Percentiles rank a stretch among this genome's conserved stretches.
phyloP scores from a whole-genome alignment of 495 filamentous ascomycete species.

The Neurospora tetraspora region DNA sequence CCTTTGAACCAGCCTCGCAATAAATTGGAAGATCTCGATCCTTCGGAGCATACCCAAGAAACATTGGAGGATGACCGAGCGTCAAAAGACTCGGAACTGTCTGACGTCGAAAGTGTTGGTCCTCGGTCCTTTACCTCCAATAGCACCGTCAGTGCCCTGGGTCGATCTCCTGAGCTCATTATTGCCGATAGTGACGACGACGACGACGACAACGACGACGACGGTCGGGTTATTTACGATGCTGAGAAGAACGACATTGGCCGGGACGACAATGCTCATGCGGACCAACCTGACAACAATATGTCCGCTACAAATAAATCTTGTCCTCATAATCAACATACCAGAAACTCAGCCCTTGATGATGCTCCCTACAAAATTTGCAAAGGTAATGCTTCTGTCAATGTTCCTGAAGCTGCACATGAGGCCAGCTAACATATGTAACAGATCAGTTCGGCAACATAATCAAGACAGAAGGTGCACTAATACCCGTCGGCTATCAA shows the following conservation, averaged over 20 bases:
- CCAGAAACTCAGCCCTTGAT: background rate
- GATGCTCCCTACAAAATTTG: conserved; percentile 2
- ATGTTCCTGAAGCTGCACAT: background rate
- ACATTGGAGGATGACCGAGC: background rate
- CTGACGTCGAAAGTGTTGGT: background rate
- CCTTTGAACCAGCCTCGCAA: background rate
- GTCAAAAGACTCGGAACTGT: background rate
- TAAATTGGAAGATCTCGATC: background rate
- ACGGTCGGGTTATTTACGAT: background rate
- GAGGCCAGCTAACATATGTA: background rate
- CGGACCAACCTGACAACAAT: background rate
- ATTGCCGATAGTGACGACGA: background rate
- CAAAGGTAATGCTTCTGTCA: background rate
- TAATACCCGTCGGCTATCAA: conserved; percentile 17
- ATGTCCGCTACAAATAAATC: background rate
- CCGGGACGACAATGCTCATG: background rate
- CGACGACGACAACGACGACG: background rate
- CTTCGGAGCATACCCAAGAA: background rate
- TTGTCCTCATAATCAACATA: background rate
- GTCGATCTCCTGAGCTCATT: background rate
- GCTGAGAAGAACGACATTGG: background rate
- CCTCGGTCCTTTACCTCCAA: background rate
- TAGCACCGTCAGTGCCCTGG: background rate
- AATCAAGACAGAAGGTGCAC: conserved; percentile 9
- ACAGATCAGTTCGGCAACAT: background rate